phyloP scores from a whole-genome alignment of 805 yeast genomes.

The Pichia scutulata region DNA sequence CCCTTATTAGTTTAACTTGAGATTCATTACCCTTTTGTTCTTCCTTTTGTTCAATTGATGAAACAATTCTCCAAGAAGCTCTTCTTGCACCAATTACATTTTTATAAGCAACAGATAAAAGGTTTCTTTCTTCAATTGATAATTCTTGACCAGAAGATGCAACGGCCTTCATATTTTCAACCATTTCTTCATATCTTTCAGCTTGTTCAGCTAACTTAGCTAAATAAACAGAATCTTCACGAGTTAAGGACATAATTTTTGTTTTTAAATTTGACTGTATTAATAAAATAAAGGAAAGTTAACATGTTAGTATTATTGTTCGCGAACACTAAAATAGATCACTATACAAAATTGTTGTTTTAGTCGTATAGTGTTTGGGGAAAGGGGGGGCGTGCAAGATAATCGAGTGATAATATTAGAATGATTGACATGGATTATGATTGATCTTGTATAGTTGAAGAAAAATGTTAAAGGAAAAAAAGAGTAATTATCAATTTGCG shows the following conservation, averaged over 20 bases:
- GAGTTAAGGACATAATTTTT: constrained; percentile 59
- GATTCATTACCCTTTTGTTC: constrained; percentile 91
- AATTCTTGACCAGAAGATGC: constrained; percentile 94
- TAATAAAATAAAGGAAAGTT: not conserved
- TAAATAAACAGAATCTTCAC: constrained; percentile 97
- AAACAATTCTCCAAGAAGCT: constrained; percentile 98
- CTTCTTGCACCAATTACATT: constrained; percentile 98
- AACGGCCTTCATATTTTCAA: constrained; percentile 95
- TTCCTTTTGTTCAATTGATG: constrained; percentile 96
- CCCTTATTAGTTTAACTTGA: constrained; percentile 85
- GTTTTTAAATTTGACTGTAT: not conserved
- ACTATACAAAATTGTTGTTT: not conserved
- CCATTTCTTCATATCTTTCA: constrained; percentile 99
- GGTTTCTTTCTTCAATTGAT: constrained; percentile 95
- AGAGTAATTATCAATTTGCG: not conserved
- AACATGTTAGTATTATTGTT: not conserved
- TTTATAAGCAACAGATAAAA: constrained; percentile 94
- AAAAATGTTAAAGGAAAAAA: not conserved
- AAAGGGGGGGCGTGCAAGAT: not conserved
- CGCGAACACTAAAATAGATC: not conserved
- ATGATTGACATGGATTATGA: not conserved
- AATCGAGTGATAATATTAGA: not conserved
- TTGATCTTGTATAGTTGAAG: too few relatives aligned
- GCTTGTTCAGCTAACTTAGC: constrained; percentile 99
- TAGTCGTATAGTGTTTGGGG: not conserved